Base-by-base conservation (phyloP, 1,284 basidiomycete genomes). In the Porogramme epimiltina region DNA sequence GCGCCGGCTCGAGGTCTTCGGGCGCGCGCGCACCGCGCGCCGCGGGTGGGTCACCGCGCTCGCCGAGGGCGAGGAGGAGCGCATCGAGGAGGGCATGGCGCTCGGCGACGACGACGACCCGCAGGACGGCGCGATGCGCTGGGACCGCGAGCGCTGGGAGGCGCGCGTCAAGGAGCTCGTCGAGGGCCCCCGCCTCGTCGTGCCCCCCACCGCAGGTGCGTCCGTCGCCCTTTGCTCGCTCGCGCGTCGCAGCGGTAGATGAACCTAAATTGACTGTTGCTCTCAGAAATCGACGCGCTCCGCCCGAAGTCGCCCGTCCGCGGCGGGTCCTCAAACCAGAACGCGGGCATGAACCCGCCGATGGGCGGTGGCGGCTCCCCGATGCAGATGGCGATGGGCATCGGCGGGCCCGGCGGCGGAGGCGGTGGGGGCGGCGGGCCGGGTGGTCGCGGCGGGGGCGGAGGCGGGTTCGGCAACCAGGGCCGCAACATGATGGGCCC, bases 41-140 rank as follows among this genome's bases (percentile, higher is more conserved):
- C 83, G 86, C 15, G 96, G 97, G 1, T 99, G 96, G 96, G 88
- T 99, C 8, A 94, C 94, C 6, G 85, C 90, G 1, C 82, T 93
- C 19, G 76, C 78, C 0, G 80, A 83, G n/a, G 80, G 81, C 3
- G 83, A 84, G 62, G 78, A 82, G 58, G 75, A 76, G 23, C 76
- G 69, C 39, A 66, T 82, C n/a, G 73, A 70, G 28, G 59, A 59
- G 28, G 71, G 66, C 24, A 61, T 62, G 57, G 61, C 54, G 25
- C 56, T 81, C 45, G 74, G 76, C 15, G 79, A 78, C 23, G 67
- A 71, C 13, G 75, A 62, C 72, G 47, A 70, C 75, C 73, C 52
- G 70, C 23, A 73, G 67, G 38, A 62, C 3, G 58, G 55, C 31
- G 65, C 66, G 3, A 59, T 64, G 50, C 71, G 68, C 20, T 86